These are phyloP conservation scores for Rhodotorula sp. DNA, from an alignment of 1,284 basidiomycete species.

Conservation along the genomic window DNA sequence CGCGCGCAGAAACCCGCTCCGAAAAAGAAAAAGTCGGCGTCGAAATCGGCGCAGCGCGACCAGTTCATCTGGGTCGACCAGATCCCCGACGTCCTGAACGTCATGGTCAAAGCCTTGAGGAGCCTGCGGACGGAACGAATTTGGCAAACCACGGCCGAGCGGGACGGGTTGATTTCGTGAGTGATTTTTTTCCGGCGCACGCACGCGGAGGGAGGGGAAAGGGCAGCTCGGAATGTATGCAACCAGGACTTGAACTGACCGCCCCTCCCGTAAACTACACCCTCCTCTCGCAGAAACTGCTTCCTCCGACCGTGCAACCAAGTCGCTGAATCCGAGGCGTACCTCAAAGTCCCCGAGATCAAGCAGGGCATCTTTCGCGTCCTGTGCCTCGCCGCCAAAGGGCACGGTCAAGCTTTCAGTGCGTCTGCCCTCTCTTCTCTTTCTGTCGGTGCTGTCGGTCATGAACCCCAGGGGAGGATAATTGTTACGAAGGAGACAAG, in stretches of 20 bases:
- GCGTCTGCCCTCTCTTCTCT: constrained; percentile 18
- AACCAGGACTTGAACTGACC: no score
- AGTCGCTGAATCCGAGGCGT: constrained; percentile 77
- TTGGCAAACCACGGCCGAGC: constrained; percentile 80
- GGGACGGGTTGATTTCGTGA: constrained; percentile 78
- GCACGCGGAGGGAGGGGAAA: not conserved
- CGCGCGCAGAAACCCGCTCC: constrained; percentile 27
- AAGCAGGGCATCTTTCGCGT: constrained; percentile 77
- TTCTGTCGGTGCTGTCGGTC: not conserved
- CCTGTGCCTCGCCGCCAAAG: constrained; percentile 87
- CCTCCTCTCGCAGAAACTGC: constrained; percentile 62
- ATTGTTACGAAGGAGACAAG: no score
- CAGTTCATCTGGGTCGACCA: constrained; percentile 75
- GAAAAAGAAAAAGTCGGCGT: constrained; percentile 29
- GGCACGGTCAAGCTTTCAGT: constrained; percentile 77
- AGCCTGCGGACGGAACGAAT: constrained; percentile 69
- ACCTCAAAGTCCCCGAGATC: constrained; percentile 77
- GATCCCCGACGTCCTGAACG: constrained; percentile 64
- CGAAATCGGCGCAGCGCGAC: constrained; percentile 45
- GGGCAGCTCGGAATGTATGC: no score
- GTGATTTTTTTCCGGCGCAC: constrained; percentile 41
- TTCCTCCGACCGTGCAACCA: constrained; percentile 82
- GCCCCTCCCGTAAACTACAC: not conserved
- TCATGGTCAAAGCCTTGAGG: constrained; percentile 70
- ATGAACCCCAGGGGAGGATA: not conserved